A percentile compares a stretch with the other conserved stretches of the same genome.
These are phyloP conservation scores for Trichoderma atroviride DNA, from an alignment of 2,329 filamentous ascomycete species.

Conservation along the genomic window DNA sequence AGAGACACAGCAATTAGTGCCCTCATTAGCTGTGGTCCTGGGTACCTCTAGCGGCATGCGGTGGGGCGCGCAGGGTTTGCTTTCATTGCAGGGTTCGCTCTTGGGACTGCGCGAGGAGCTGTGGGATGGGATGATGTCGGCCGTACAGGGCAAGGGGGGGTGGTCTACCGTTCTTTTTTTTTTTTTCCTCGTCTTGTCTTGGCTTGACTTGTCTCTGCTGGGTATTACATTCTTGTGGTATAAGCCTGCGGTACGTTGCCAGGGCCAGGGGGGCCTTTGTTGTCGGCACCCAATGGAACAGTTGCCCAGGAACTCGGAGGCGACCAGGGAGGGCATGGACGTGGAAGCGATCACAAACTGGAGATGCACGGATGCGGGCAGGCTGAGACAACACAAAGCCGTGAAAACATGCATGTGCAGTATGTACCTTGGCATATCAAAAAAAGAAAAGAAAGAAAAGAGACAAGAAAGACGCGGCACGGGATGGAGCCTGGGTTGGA, in stretches of 20 bases:
- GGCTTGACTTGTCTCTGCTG: background rate
- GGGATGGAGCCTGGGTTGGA: background rate
- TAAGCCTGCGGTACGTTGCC: constrained; percentile 1
- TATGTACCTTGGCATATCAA: too few species aligned
- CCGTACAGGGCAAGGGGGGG: constrained; percentile 11
- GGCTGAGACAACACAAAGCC: background rate
- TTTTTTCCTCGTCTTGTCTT: background rate
- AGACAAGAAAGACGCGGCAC: constrained; percentile 5
- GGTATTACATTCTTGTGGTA: background rate
- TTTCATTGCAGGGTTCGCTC: constrained; percentile 14
- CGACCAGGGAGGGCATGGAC: constrained; percentile 14
- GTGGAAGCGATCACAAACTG: constrained; percentile 16
- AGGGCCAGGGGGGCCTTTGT: background rate
- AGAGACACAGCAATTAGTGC: constrained; percentile 3
- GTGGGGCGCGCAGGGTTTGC: constrained; percentile 17
- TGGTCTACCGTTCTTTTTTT: background rate
- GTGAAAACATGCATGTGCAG: background rate
- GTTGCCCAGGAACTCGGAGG: constrained; percentile 20
- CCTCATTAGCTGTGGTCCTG: background rate
- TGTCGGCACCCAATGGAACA: constrained; percentile 17
- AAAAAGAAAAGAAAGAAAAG: background rate
- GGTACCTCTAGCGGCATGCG: background rate
- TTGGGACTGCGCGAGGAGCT: constrained; percentile 18
- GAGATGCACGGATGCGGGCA: constrained; percentile 7
- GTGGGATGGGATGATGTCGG: constrained; percentile 26